These are phyloP conservation scores for Colletotrichum higginsianum DNA, from an alignment of 2,329 filamentous ascomycete species.

Conservation along the genomic window DNA sequence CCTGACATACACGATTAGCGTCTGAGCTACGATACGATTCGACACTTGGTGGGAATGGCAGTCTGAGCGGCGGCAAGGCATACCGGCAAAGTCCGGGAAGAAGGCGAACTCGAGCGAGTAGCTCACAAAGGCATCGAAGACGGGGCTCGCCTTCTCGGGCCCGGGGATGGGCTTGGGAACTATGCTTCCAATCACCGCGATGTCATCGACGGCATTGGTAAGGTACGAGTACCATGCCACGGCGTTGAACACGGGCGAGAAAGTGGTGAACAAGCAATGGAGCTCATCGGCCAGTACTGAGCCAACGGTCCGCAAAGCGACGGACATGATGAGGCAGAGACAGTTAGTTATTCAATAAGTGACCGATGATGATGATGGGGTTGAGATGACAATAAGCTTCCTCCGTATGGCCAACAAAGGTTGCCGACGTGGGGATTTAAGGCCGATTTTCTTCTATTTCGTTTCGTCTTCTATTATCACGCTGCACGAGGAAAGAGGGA, in stretches of 20 bases:
- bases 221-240: not conserved
- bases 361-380: not conserved
- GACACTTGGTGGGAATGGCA: not conserved
- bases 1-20: constrained; percentile 49
- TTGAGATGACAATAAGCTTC: constrained; percentile 21
- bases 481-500: not conserved
- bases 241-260: constrained; percentile 12
- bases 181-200: not conserved
- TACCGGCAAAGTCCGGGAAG: constrained; percentile 67
- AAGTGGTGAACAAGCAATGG: constrained; percentile 21
- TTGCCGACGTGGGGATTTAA: not conserved
- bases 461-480: not conserved
- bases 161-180: constrained; percentile 25
- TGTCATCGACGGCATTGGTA: too few species aligned
- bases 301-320: constrained; percentile 15
- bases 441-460: not conserved
- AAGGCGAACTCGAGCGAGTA: constrained; percentile 67
- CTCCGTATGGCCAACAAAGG: constrained; percentile 20
- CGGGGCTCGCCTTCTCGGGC: constrained; percentile 19
- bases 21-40: too few species aligned
- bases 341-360: not conserved
- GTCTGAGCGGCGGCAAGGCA: not conserved
- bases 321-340: constrained; percentile 14
- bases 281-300: constrained; percentile 24
- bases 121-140: constrained; percentile 62